Evolutionary conservation across 805 yeast genomes (phyloP), one percentile per base, ranked within the genome.

Genomic region (Ogataea chonburiensis): DNA sequence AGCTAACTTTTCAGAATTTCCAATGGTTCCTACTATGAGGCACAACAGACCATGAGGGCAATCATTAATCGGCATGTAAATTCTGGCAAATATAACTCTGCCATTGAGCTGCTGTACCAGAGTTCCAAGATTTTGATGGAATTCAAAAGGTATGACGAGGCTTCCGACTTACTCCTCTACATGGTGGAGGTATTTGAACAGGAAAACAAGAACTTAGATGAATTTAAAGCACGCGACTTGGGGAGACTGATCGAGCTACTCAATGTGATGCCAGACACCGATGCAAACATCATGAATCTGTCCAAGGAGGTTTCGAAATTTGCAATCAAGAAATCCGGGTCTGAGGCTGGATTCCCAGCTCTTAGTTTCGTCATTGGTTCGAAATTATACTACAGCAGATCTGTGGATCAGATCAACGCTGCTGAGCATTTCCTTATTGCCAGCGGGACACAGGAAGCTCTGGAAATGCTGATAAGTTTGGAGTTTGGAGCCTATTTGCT

Each of bases 41-140:
- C 98, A 0, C 96, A 91, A 58, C 98, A 93, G 61, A 89, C 96
- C 0, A 71, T 93, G 34, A 70, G 96, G 53, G 87, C 98, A 5
- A 84, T 91, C 36, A 85, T 86, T 26, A 88, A 88, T 48, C 71
- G 98, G 55, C 83, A 85, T 54, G 81, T 84, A 27, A 77, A 85
- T 45, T 56, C 79, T 16, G 77, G 77, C 42, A 77, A 81, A 41
- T 86, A 73, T 56, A 65, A 62, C 3, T 81, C 82, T 24, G 95
- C 97, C 7, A 70, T 77, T 34, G 88, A 84, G 31, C 64, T 88
- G 38, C 68, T 91, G 20, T 76, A 77, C 50, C 78, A 79, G 47
- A 89, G 91, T 26, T 73, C 94, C 0, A 64, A 75, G 42, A 75
- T 81, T 14, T 70, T 91, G 38, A 66, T 86, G 26, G 71, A 75